Evolutionary conservation across 768 basidiomycete genomes (phyloP).

Genomic region (Mycena belliarum): DNA sequence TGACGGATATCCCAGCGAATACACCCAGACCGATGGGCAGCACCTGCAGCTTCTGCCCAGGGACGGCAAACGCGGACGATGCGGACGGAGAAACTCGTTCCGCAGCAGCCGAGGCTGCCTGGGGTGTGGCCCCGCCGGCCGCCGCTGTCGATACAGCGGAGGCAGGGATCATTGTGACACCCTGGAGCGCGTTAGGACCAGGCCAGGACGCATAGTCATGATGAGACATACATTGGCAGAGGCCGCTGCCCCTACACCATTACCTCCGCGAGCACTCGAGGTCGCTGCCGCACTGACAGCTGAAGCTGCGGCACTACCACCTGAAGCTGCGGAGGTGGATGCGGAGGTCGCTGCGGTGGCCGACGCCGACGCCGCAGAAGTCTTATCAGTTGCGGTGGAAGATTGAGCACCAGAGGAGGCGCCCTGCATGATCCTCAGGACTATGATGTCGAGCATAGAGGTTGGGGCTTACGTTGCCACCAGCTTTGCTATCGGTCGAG

Average conservation of each 20-base stretch:
- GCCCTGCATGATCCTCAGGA: slow-evolving; percentile 9
- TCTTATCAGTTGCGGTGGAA: slow-evolving; percentile 27
- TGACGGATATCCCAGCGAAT: slow-evolving; percentile 83
- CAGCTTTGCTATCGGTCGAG: slow-evolving; percentile 7
- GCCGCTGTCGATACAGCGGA: not conserved
- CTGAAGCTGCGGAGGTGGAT: no score
- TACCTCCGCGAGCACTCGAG: slow-evolving; percentile 10
- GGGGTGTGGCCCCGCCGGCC: not conserved
- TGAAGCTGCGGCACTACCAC: no score
- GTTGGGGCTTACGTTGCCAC: not conserved
- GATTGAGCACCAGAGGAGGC: slow-evolving; percentile 22
- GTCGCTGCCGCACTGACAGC: no score
- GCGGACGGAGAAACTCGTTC: slow-evolving; percentile 37
- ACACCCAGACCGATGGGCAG: slow-evolving; percentile 83
- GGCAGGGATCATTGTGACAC: slow-evolving; percentile 4
- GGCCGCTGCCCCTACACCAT: slow-evolving; percentile 14
- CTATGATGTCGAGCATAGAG: slow-evolving; percentile 10
- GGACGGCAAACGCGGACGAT: slow-evolving; percentile 55
- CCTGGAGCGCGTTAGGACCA: not conserved
- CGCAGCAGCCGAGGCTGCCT: slow-evolving; percentile 30
- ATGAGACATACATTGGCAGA: slow-evolving; percentile 22
- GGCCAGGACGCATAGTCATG: not conserved
- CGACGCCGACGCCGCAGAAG: not conserved
- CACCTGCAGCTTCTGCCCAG: slow-evolving; percentile 73
- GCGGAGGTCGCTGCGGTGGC: no score